Base-by-base conservation (phyloP, 2,329 filamentous ascomycete species). In the Verticillium dahliae region DNA sequence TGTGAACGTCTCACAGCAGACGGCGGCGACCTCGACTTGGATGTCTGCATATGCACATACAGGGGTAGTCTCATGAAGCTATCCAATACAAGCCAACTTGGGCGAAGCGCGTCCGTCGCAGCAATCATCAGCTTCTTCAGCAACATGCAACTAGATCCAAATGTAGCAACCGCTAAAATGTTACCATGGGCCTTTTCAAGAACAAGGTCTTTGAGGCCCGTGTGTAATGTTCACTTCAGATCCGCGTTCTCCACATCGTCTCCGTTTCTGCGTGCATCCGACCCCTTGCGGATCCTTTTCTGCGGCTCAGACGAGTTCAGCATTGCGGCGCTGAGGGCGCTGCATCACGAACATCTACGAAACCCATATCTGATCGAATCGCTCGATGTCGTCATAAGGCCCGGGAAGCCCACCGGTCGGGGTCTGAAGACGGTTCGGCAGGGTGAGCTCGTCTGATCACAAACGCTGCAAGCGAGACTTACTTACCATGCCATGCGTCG, bases 221-320 rank as follows among this genome's bases (percentile, higher is more conserved):
- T 15, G 14, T n/a, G 2, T 9, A 45, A n/a, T 50, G 15, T 18
- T 13, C 18, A 9, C n/a, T 22, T 18, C 11, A 50, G 45, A 22
- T 50, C 45, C 9, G 9, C 18, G n/a, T 50, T 50, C 13, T 50
- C 45, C 45, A 18, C 63, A 11, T 50, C 45, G 18, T 50, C 45
- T n/a, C 22, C 45, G 7, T 27, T 50, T 18, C 45, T 11, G 11
- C n/a, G 45, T 7, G n/a, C 18, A 15, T 78, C 81, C 0, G 81
- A 86, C 4, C 90, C 91, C 3, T 80, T 99, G 37, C 84, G 88
- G 38, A 92, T 99, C 60, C 83, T 99, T 4, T 99, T 97, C 76
- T 98, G 93, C 76, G 95, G 95, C 65, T 95, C 94, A 3, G 95
- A 99, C 74, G 82, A 87, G 2, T 97, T 98, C 75, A 97, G 94